These are phyloP conservation scores for Bjerkandera adusta DNA, from an alignment of 1,284 basidiomycete genomes.

Conservation along the genomic window DNA sequence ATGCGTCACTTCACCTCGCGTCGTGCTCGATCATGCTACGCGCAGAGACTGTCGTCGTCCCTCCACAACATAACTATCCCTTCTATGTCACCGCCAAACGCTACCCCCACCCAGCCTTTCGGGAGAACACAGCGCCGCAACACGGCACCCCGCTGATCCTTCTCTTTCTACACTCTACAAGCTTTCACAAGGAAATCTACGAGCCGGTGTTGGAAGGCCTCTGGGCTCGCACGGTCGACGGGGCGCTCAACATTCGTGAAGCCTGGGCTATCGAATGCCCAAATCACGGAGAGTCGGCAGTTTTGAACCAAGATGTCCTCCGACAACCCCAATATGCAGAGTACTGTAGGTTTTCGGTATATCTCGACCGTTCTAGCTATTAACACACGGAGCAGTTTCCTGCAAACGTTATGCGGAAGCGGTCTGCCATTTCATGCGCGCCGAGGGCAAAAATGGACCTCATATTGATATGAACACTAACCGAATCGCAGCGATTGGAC, in stretches of 20 bases:
- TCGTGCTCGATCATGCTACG: too few species aligned
- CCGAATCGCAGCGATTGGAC: constrained; percentile 24
- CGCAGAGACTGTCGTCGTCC: background rate
- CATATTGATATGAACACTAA: constrained; percentile 16
- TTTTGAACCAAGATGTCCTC: constrained; percentile 20
- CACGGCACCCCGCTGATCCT: constrained; percentile 4
- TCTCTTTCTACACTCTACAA: constrained; percentile 13
- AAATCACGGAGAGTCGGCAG: constrained; percentile 28
- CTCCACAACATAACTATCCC: constrained; percentile 3
- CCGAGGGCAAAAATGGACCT: constrained; percentile 18
- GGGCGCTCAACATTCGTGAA: constrained; percentile 23
- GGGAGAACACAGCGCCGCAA: background rate
- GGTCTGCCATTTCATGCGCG: constrained; percentile 10
- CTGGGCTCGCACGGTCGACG: constrained; percentile 13
- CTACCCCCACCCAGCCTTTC: background rate
- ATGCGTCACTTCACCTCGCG: too few species aligned
- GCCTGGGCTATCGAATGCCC: constrained; percentile 31
- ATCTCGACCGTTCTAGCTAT: background rate
- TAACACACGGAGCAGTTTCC: constrained; percentile 4
- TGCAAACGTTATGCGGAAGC: constrained; percentile 15
- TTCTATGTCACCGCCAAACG: constrained; percentile 10
- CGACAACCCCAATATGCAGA: constrained; percentile 7
- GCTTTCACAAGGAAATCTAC: constrained; percentile 28
- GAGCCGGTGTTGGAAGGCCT: constrained; percentile 24
- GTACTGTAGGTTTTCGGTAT: constrained; percentile 15